Base-by-base conservation (phyloP, 176 grass and related monocot genomes). In the Phragmites australis region DNA sequence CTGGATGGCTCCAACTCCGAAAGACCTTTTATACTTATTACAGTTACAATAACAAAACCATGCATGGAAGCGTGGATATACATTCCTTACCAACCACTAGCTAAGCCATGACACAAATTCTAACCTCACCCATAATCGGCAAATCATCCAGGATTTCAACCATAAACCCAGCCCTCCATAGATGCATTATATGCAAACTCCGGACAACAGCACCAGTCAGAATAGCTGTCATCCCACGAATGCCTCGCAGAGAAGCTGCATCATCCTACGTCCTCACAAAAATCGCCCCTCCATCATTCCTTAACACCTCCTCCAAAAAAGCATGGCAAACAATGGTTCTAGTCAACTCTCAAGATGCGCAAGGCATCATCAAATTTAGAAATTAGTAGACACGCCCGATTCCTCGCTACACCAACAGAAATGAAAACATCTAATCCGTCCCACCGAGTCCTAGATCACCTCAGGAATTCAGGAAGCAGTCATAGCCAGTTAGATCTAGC, bases 401-500 rank as follows among this genome's bases (percentile, higher is more conserved):
- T 80, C 8, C 9, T 45, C 32, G 52, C 70, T 54, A 11, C 40
- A 45, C 15, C 6, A 73, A 65, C 46, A 3, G 18, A 64, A 65
- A 72, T 16, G 30, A 45, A 29, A 70, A 19, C 13, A 63, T 17
- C 17, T 52, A 45, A 54, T 10, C 9, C n/a, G 10, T 10, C 53
- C 3, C 18, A 27, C 0, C 22, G 29, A 42, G 39, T 31, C 27
- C 39, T 41, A 45, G 30, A 65, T 70, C n/a, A 14, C 17, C 8
- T 19, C 2, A 70, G 27, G 16, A 76, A 43, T 42, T 21, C 14
- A 53, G 11, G 49, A 43, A 65, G 19, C 2, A 68, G 40, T 48
- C 46, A 17, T 30, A 37, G 0, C 25, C 49, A 2, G 48, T 61
- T 55, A 89, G 87, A 89, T 89, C 82, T 85, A 68, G 76, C 42